Evolutionary conservation across 306 rosid species (phyloP).

Genomic region (Vicia villosa): DNA sequence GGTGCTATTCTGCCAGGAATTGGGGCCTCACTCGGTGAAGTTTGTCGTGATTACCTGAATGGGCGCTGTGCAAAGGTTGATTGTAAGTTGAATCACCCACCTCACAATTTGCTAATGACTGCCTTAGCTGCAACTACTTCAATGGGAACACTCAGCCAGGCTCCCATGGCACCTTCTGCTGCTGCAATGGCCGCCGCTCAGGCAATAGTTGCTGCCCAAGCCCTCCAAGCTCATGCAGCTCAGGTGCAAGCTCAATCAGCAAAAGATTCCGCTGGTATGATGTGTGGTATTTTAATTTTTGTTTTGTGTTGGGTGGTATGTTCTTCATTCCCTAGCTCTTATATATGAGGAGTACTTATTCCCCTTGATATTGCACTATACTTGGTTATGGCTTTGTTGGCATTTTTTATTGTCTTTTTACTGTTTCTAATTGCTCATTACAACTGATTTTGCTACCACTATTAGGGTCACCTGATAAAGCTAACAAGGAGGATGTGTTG

Average conservation of each 20-base stretch:
- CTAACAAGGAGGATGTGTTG: constrained; percentile 70
- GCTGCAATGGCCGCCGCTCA: constrained; percentile 99
- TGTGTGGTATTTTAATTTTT: constrained; percentile 41
- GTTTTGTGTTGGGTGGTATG: neutral
- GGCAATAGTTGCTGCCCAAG: constrained; percentile 99
- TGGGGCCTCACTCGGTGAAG: constrained; percentile 94
- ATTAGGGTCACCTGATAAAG: constrained; percentile 77
- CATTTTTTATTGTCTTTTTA: neutral
- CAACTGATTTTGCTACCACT: constrained; percentile 29
- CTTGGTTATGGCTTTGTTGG: neutral
- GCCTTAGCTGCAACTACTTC: constrained; percentile 94
- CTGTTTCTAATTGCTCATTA: constrained; percentile 22
- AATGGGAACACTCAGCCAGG: constrained; percentile 92
- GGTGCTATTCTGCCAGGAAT: constrained; percentile 98
- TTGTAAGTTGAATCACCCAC: constrained; percentile 94
- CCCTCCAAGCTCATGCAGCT: constrained; percentile 99
- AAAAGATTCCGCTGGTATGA: constrained; percentile 81
- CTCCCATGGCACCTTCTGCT: constrained; percentile 99
- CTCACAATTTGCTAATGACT: constrained; percentile 93
- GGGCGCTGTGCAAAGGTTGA: constrained; percentile 93
- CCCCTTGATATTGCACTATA: constrained; percentile 22
- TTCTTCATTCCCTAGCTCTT: constrained; percentile 3
- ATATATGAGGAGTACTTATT: neutral
- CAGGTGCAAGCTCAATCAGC: constrained; percentile 87
- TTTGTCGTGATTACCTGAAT: constrained; percentile 91